Evolutionary conservation across 1,139 yeast species (phyloP).

Genomic region (Nakaseomyces glabratus): DNA sequence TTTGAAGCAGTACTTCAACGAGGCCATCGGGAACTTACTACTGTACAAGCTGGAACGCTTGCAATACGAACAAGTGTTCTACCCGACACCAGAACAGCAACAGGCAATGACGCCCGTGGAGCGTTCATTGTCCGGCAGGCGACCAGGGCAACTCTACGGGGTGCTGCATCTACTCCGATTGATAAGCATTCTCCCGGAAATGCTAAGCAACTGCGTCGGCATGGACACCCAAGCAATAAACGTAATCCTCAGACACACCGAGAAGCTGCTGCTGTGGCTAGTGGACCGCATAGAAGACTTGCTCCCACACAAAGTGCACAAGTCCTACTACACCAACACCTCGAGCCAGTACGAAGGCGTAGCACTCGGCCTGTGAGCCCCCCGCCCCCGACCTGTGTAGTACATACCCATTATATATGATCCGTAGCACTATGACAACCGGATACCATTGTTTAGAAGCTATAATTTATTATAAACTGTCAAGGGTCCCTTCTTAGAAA

Average conservation of each 20-base stretch:
- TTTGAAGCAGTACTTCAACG: constrained; percentile 65
- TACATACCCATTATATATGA: too few relatives aligned
- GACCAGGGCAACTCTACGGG: constrained; percentile 53
- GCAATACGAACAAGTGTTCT: constrained; percentile 53
- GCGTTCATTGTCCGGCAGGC: neutral
- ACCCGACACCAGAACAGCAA: constrained; percentile 30
- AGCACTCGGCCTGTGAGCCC: constrained; percentile 28
- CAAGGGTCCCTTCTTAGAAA: too few relatives aligned
- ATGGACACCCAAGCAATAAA: constrained; percentile 65
- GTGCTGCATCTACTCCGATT: constrained; percentile 68
- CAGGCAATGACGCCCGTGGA: constrained; percentile 21
- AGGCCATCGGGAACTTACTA: constrained; percentile 59
- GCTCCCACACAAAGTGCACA: constrained; percentile 11
- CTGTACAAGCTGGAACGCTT: constrained; percentile 79
- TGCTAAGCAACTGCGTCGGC: constrained; percentile 56
- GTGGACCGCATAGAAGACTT: constrained; percentile 14
- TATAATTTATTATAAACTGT: too few relatives aligned
- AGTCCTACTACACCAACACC: constrained; percentile 23
- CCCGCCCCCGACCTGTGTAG: too few relatives aligned
- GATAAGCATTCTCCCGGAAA: constrained; percentile 69
- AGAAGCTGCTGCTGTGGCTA: constrained; percentile 25
- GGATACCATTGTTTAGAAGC: too few relatives aligned
- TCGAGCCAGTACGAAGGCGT: constrained; percentile 31
- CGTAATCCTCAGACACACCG: constrained; percentile 24
- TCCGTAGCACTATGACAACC: too few relatives aligned